Base-by-base conservation (phyloP, 2,329 filamentous ascomycete genomes). In the Ascocoryne sarcoides region DNA sequence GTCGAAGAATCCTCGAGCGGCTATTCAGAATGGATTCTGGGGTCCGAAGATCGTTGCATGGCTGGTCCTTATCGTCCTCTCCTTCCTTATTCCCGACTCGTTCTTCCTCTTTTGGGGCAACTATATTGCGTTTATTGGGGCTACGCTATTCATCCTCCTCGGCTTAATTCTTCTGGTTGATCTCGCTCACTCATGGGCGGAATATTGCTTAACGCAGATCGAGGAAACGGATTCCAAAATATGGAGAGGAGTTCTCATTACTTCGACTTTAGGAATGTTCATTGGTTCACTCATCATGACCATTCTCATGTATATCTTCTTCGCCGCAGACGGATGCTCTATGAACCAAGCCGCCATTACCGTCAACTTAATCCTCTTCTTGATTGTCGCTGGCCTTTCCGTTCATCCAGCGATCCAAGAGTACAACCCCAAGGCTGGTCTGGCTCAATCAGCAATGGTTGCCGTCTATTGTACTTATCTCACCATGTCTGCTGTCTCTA, bases 321-420 rank as follows among this genome's bases (percentile, higher is more conserved):
- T 98, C 57, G 90, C 90, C 4, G 66, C 68, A 26, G 71, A 73
- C 28, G 78, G 79, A 45, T 98, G 92, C 63, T 75, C 84, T 41
- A 95, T 96, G 89, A 98, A 98, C 64, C 89, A 96, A 65, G 80
- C 88, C 7, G 89, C 87, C 44, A 95, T 98, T 53, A 93, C 89
- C 59, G 76, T 96, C 65, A 98, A 98, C 62, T 68, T 98, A 10
- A 62, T 96, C 26, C 70, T 95, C 37, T 82, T 93, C 67, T 62
- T 96, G 36, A 70, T 76, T 44, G 79, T 94, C 46, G 93, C 88
- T 0, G 71, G 80, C 50, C 72, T 95, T 21, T 95, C 90, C 0
- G 82, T 98, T 46, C 89, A 96, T 59, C 89, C 92, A 1, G 76
- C 75, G 1, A 78, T 98, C 10, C 92, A 98, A 63, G 87, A 89